phyloP scores from a whole-genome alignment of 805 yeast genomes.

The Pichia membranifaciens region DNA sequence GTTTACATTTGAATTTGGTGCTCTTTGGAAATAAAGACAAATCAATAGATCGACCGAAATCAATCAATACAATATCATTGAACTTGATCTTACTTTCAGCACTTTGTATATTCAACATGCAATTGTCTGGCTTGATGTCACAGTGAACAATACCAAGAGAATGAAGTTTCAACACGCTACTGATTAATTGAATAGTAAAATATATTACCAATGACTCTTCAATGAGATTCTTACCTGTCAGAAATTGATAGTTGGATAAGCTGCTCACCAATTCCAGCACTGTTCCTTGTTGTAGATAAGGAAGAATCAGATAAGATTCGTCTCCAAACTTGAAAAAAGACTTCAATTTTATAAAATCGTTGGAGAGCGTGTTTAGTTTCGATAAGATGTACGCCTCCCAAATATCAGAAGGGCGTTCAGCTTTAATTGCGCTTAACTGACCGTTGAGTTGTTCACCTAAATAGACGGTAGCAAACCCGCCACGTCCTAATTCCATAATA shows the following conservation, averaged over 20 bases:
- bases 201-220: slow-evolving; percentile 63
- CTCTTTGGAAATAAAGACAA: slow-evolving; percentile 46
- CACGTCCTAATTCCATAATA: slow-evolving; percentile 60
- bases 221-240: slow-evolving; percentile 27
- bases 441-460: slow-evolving; percentile 60
- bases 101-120: slow-evolving; percentile 57
- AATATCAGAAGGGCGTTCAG: slow-evolving; percentile 58
- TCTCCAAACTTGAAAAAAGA: slow-evolving; percentile 53
- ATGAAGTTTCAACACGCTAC: slow-evolving; percentile 58
- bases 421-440: slow-evolving; percentile 58
- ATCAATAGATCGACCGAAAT: slow-evolving; percentile 79
- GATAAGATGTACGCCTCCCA: slow-evolving; percentile 81
- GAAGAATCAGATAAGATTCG: slow-evolving; percentile 62
- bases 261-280: slow-evolving; percentile 60
- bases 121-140: slow-evolving; percentile 79
- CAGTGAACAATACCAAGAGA: slow-evolving; percentile 68
- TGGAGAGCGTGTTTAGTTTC: slow-evolving; percentile 43
- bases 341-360: slow-evolving; percentile 37
- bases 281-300: slow-evolving; percentile 67
- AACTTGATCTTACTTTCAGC: slow-evolving; percentile 17
- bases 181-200: slow-evolving; percentile 58
- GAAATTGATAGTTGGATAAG: slow-evolving; percentile 20
- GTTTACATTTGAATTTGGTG: slow-evolving; percentile 51
- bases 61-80: slow-evolving; percentile 43
- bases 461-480: slow-evolving; percentile 77